Base-by-base conservation (phyloP, 2,329 filamentous ascomycete genomes). In the Clarireedia paspali region DNA sequence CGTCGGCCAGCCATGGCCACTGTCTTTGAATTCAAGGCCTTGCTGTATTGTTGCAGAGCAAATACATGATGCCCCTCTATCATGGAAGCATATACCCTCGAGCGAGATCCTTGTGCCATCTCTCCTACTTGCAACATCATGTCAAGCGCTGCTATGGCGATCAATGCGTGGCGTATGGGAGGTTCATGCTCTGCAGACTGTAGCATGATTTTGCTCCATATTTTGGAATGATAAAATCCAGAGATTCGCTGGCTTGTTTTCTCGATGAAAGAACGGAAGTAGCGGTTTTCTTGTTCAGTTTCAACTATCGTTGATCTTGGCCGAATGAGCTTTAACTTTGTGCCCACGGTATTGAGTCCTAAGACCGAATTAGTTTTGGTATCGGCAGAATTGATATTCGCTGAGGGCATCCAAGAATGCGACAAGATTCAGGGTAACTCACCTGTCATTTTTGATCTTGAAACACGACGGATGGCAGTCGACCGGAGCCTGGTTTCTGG, bases 71-170 rank as follows among this genome's bases (percentile, higher is more conserved):
- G 30, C 2, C 38, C 40, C 5, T 53, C 20, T 7, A 53, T 47
- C 9, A 12, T 24, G 5, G 50, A 47, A 5, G 4, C 12, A 36
- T 17, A 14, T n/a, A 17, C 7, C 14, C 7, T 5, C 12, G 20
- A 47, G 12, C 15, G 15, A 9, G 50, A 17, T 5, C 9, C n/a
- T 20, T 27, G 42, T 4, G 14, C n/a, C n/a, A 17, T 23, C 40
- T 53, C 40, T 36, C 47, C 26, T 5, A 10, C 38, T 17, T 36
- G 17, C 15, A 53, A 38, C 24, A 46, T 47, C 15, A 53, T 15
- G 36, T 47, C 51, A 15, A 53, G 20, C 15, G 51, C 42, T 15
- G 27, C 50, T 17, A 53, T 53, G 10, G 50, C 50, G n/a, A 26
- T 36, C 30, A 38, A 20, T n/a, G 51, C 42, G 20, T 47, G 44